These are phyloP conservation scores for Mycena pura DNA, from an alignment of 768 basidiomycete genomes.

Conservation along the genomic window DNA sequence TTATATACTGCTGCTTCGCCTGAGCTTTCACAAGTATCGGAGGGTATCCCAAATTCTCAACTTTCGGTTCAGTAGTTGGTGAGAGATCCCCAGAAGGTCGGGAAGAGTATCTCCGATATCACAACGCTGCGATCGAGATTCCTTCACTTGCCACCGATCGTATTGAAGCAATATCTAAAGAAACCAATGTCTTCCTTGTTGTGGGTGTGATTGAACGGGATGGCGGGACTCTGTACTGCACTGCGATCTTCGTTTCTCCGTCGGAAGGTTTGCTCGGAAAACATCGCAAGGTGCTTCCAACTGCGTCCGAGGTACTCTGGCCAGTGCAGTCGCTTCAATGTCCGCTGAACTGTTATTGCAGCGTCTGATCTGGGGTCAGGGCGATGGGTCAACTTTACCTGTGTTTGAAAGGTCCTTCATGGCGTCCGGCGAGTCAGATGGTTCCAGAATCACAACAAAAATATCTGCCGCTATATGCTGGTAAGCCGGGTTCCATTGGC, in stretches of 20 bases:
- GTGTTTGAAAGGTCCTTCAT: conserved; percentile 51
- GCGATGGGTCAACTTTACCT: conserved; percentile 60
- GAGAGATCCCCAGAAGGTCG: conserved; percentile 56
- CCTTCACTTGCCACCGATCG: conserved; percentile 56
- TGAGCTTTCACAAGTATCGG: conserved; percentile 47
- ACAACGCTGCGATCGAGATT: conserved; percentile 60
- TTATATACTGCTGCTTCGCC: background rate
- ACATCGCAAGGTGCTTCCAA: conserved; percentile 71
- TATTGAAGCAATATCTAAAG: conserved; percentile 56
- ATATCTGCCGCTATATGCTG: conserved; percentile 66
- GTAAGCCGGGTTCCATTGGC: conserved; percentile 38
- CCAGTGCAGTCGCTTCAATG: background rate
- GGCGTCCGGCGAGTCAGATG: conserved; percentile 17
- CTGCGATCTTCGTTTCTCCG: conserved; percentile 62
- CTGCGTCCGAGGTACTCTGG: conserved; percentile 54
- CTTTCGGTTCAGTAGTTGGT: conserved; percentile 59
- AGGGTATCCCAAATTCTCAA: conserved; percentile 66
- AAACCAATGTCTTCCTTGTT: conserved; percentile 50
- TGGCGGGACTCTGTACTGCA: conserved; percentile 68
- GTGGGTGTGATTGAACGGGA: conserved; percentile 67
- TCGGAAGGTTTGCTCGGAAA: conserved; percentile 59
- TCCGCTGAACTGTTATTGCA: background rate
- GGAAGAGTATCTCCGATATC: conserved; percentile 64
- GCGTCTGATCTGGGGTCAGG: conserved; percentile 67
- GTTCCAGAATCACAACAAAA: conserved; percentile 44